phyloP scores from a whole-genome alignment of 1,139 yeast genomes.

The Protomyces inundatus region DNA sequence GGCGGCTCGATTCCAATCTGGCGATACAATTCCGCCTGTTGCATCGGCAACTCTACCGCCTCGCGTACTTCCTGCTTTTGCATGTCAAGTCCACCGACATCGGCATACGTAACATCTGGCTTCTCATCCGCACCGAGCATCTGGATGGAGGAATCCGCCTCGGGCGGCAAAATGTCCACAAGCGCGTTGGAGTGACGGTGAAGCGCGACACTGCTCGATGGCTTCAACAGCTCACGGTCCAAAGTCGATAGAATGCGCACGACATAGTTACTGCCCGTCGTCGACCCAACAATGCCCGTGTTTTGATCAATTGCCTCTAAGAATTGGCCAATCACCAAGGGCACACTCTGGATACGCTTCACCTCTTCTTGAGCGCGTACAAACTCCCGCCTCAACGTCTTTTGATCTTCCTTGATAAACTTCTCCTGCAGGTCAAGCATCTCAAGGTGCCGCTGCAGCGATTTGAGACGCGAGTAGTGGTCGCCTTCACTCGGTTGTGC shows the following conservation, averaged over 20 bases:
- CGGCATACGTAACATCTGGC: conserved; percentile 77
- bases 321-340: conserved; percentile 95
- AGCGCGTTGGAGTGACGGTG: conserved; percentile 98
- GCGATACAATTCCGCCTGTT: conserved; percentile 91
- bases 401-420: conserved; percentile 94
- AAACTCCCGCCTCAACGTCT: conserved; percentile 88
- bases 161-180: conserved; percentile 96
- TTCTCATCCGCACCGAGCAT: conserved; percentile 91
- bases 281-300: conserved; percentile 93
- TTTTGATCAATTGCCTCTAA: conserved; percentile 95
- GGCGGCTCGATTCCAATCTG: conserved; percentile 99
- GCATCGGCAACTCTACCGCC: conserved; percentile 94
- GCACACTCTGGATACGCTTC: conserved; percentile 93
- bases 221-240: conserved; percentile 89
- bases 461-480: conserved; percentile 76
- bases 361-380: conserved; percentile 98
- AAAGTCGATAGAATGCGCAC: conserved; percentile 90
- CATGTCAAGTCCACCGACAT: conserved; percentile 98
- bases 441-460: conserved; percentile 82
- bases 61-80: conserved; percentile 98
- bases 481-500: conserved; percentile 41
- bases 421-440: conserved; percentile 69
- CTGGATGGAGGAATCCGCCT: conserved; percentile 94
- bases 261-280: conserved; percentile 96
- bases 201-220: conserved; percentile 91